These are phyloP conservation scores for Singerocomus inundabilis DNA, from an alignment of 1,284 basidiomycete genomes.

Conservation along the genomic window DNA sequence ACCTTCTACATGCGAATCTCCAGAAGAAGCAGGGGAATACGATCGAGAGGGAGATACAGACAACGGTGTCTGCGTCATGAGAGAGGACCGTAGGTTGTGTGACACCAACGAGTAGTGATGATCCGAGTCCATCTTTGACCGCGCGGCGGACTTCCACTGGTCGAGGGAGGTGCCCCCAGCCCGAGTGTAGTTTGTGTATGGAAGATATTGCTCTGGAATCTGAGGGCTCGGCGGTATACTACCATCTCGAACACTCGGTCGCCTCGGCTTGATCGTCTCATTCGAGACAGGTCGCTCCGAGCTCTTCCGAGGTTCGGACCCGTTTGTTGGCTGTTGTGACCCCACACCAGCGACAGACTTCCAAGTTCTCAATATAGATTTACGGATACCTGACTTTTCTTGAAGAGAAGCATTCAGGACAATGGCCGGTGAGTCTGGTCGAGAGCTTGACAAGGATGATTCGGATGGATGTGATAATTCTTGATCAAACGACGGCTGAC, in stretches of 20 bases:
- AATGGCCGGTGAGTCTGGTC: conserved; percentile 25
- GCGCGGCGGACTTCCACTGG: conserved; percentile 26
- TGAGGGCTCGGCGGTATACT: conserved; percentile 43
- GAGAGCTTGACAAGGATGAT: conserved; percentile 23
- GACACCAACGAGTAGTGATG: conserved; percentile 29
- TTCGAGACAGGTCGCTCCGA: conserved; percentile 30
- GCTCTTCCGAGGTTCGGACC: conserved; percentile 34
- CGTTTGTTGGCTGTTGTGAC: conserved; percentile 25
- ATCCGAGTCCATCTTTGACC: conserved; percentile 22
- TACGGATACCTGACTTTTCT: conserved; percentile 48
- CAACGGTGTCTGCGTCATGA: conserved; percentile 21
- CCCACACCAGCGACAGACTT: conserved; percentile 42
- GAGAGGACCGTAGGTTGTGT: conserved; percentile 26
- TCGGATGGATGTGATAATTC: conserved; percentile 60
- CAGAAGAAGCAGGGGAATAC: conserved; percentile 24
- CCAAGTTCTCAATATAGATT: conserved; percentile 69
- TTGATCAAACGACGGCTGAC: conserved; percentile 60
- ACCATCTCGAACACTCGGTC: conserved; percentile 42
- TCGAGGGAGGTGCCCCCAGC: conserved; percentile 35
- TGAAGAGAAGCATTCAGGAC: conserved; percentile 16
- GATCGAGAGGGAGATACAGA: conserved; percentile 33
- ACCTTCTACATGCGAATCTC: conserved; percentile 35
- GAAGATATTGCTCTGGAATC: conserved; percentile 40
- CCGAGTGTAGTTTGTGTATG: conserved; percentile 32
- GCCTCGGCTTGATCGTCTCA: conserved; percentile 35